Conservation (phyloP, 164 flowering plant species). For the Sextonia rubra region DNA sequence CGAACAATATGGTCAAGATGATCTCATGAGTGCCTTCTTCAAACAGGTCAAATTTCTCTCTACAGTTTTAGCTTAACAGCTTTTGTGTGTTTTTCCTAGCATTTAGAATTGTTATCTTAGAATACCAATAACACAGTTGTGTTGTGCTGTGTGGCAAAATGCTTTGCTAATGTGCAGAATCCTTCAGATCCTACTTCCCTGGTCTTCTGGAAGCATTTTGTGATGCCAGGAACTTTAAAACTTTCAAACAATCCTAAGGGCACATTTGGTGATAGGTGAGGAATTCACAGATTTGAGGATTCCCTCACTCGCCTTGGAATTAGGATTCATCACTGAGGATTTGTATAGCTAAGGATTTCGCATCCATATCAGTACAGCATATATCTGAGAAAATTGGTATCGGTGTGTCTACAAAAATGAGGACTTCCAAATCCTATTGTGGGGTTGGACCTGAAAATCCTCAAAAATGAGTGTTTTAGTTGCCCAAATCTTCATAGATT, state of each 20-base stretch:
- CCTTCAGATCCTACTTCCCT: not conserved
- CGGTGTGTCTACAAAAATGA: too few species aligned
- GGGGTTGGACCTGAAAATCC: too few species aligned
- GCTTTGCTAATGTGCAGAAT: not conserved
- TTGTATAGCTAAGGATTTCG: too few species aligned
- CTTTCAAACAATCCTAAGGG: not conserved
- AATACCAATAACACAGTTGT: not conserved
- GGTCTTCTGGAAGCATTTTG: not conserved
- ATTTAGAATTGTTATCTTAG: not conserved
- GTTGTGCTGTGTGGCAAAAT: not conserved
- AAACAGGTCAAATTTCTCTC: slow-evolving; percentile 51
- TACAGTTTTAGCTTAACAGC: not conserved
- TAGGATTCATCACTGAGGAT: too few species aligned
- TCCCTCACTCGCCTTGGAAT: too few species aligned
- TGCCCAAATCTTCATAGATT: too few species aligned
- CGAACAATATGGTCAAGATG: slow-evolving; percentile 64
- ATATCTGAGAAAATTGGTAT: too few species aligned
- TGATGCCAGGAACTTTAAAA: not conserved
- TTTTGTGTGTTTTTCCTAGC: not conserved
- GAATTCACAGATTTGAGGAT: too few species aligned
- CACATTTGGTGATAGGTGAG: too few species aligned
- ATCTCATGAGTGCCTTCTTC: slow-evolving; percentile 65
- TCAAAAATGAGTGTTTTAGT: too few species aligned
- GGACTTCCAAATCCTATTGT: too few species aligned
- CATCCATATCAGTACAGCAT: too few species aligned